Evolutionary conservation across 179 eudicot genomes (phyloP).

Genomic region (Sideroxylon spinosum): DNA sequence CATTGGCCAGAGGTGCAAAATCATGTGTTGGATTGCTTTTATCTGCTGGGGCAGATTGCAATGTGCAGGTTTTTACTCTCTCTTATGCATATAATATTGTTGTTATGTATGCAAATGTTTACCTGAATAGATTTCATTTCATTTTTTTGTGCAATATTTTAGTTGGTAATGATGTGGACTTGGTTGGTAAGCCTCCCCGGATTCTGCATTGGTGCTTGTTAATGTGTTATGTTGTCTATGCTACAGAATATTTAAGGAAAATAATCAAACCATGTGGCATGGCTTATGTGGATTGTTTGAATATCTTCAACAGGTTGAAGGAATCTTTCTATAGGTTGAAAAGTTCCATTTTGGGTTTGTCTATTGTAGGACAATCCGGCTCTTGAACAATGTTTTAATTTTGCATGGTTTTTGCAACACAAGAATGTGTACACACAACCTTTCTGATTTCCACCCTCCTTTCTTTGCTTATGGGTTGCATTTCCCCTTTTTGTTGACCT

Average conservation of each 20-base stretch:
- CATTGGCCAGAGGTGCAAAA: constrained; percentile 95
- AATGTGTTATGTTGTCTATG: neutral
- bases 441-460: neutral
- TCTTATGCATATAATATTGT: neutral
- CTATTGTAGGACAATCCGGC: neutral
- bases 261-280: neutral
- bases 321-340: neutral
- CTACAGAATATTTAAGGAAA: neutral
- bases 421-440: neutral
- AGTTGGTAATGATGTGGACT: neutral
- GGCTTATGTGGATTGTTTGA: constrained; percentile 5
- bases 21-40: constrained; percentile 90
- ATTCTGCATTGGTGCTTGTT: neutral
- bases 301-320: neutral
- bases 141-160: constrained; percentile 2
- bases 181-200: neutral
- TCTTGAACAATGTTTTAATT: neutral
- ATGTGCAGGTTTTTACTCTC: constrained; percentile 60
- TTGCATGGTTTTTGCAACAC: neutral
- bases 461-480: neutral
- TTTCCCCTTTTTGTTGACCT: neutral
- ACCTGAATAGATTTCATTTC: neutral
- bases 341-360: neutral
- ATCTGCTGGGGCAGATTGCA: constrained; percentile 90
- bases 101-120: neutral